phyloP scores from a whole-genome alignment of 1,284 basidiomycete genomes.

The Fomitopsis schrenkii region DNA sequence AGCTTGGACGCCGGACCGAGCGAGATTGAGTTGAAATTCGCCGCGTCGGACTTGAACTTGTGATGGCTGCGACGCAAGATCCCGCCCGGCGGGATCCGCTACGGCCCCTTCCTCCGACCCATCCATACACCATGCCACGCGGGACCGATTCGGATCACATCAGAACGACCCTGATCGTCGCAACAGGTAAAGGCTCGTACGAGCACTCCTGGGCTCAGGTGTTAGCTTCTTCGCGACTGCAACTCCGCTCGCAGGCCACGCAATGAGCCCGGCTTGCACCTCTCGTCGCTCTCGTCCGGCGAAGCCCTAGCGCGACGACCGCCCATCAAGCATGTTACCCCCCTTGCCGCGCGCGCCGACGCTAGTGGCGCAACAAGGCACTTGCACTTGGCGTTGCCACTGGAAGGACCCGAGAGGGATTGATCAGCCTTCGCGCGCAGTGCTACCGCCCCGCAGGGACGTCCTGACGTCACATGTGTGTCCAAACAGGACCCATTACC shows the following conservation, averaged over 20 bases:
- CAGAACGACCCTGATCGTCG: neutral
- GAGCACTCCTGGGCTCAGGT: neutral
- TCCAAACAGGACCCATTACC: neutral
- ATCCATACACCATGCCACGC: neutral
- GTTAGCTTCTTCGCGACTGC: neutral
- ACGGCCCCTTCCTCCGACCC: neutral
- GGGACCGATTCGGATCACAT: neutral
- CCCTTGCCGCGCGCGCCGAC: neutral
- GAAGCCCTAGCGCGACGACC: neutral
- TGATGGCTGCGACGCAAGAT: neutral
- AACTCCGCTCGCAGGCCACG: neutral
- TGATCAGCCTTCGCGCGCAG: neutral
- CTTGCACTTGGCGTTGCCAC: neutral
- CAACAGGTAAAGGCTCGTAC: neutral
- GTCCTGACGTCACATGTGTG: neutral
- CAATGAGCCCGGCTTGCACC: neutral
- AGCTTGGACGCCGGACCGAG: neutral
- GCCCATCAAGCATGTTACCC: neutral
- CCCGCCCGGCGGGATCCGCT: neutral
- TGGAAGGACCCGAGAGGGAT: neutral
- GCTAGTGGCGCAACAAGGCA: neutral
- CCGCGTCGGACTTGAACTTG: neutral
- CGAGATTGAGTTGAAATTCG: neutral
- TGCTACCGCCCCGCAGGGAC: neutral
- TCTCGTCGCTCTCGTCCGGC: neutral